Evolutionary conservation across 495 filamentous ascomycete genomes (phyloP).

Genomic region (Clohesyomyces aquaticus): DNA sequence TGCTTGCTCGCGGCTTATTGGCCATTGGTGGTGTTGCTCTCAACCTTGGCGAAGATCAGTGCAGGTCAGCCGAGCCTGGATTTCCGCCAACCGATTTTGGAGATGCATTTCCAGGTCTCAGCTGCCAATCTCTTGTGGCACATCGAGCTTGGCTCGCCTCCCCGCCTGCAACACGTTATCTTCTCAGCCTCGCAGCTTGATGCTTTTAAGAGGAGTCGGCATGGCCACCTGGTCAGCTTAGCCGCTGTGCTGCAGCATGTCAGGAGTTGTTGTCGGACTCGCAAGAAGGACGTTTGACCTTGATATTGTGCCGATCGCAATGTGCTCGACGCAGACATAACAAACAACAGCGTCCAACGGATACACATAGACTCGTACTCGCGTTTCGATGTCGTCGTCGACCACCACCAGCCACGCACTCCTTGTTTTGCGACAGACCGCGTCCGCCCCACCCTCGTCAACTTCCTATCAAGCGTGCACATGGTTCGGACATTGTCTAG

Average conservation of each 20-base stretch:
- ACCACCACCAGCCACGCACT: neutral
- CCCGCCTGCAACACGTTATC: neutral
- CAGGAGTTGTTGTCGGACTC: no score
- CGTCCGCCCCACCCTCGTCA: conserved; percentile 3
- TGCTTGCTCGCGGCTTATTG: no score
- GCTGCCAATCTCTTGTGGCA: conserved; percentile 5
- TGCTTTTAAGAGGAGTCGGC: neutral
- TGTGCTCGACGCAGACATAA: no score
- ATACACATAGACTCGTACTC: neutral
- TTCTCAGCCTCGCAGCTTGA: neutral
- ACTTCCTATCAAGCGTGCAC: conserved; percentile 29
- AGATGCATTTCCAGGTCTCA: conserved; percentile 9
- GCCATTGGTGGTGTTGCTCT: neutral
- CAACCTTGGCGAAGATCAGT: neutral
- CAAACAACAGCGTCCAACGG: neutral
- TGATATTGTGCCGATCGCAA: no score
- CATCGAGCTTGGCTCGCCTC: neutral
- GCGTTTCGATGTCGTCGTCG: conserved; percentile 5
- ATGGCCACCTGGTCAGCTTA: neutral
- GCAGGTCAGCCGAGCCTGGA: neutral
- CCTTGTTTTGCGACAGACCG: neutral
- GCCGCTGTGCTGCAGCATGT: no score
- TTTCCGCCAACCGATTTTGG: neutral
- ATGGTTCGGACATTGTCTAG: conserved; percentile 39
- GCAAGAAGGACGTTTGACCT: no score